Evolutionary conservation across 1,139 yeast species (phyloP).

Genomic region (Nadsonia starkeyi-henricii): DNA sequence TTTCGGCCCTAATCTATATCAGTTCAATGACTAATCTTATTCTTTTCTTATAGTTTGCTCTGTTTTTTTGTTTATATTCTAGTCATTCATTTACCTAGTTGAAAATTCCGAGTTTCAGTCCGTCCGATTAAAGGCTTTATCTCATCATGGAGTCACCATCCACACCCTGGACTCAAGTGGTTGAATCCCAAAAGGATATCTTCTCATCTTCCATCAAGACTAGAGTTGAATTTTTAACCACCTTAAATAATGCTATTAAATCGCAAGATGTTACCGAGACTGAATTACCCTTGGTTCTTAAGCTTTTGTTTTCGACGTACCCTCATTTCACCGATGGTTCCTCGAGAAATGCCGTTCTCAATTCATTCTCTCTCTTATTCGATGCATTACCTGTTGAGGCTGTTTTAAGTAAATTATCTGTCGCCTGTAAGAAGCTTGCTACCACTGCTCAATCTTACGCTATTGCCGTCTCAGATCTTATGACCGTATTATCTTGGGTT

Average conservation of each 20-base stretch:
- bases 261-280: neutral
- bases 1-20: too few relatives aligned
- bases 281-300: constrained; percentile 12
- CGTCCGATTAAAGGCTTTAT: neutral
- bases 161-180: neutral
- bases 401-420: constrained; percentile 16
- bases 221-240: neutral
- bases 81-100: too few relatives aligned
- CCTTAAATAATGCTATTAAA: constrained; percentile 3
- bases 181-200: neutral
- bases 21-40: too few relatives aligned
- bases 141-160: neutral
- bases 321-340: constrained; percentile 37
- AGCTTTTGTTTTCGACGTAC: constrained; percentile 31
- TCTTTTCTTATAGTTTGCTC: too few relatives aligned
- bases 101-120: neutral
- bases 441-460: constrained; percentile 21
- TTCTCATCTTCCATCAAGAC: neutral
- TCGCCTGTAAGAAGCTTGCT: constrained; percentile 23
- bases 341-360: constrained; percentile 32
- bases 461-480: constrained; percentile 38
- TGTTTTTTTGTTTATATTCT: too few relatives aligned
- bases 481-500: constrained; percentile 46
- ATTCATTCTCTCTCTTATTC: constrained; percentile 27
- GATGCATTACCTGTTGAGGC: constrained; percentile 24